Conservation (phyloP, 2,329 filamentous ascomycete species). For the Lithohypha guttulata region DNA sequence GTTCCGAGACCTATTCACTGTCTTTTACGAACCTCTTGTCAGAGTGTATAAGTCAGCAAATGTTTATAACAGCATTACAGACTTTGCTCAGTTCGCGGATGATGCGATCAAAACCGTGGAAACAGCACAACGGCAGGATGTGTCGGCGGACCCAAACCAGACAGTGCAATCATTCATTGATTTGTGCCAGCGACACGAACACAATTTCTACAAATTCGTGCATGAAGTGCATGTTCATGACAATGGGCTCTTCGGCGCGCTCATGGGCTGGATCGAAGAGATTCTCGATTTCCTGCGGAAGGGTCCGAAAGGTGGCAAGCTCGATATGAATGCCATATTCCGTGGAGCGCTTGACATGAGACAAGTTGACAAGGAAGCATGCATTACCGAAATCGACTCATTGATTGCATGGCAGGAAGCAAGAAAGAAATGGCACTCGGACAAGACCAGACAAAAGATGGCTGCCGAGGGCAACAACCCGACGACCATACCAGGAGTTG, state of each 20-base stretch:
- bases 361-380: conserved; percentile 58
- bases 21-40: conserved; percentile 96
- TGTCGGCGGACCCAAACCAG: conserved; percentile 91
- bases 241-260: conserved; percentile 86
- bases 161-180: conserved; percentile 98
- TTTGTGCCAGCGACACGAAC: conserved; percentile 83
- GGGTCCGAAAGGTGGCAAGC: conserved; percentile 70
- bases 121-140: conserved; percentile 60
- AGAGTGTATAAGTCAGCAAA: conserved; percentile 98
- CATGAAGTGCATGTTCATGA: conserved; percentile 97
- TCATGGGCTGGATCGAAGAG: conserved; percentile 95
- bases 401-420: conserved; percentile 91
- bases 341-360: conserved; percentile 62
- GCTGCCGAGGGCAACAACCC: conserved; percentile 60
- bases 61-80: conserved; percentile 92
- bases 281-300: conserved; percentile 87
- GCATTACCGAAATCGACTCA: conserved; percentile 68
- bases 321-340: conserved; percentile 92
- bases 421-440: conserved; percentile 93
- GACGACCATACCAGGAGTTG: conserved; percentile 43
- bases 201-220: conserved; percentile 98
- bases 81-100: conserved; percentile 86
- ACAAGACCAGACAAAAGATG: conserved; percentile 99
- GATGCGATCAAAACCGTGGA: conserved; percentile 78
- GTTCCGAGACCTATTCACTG: conserved; percentile 85